phyloP scores from a whole-genome alignment of 2,329 filamentous ascomycete species.

The Exophiala xenobiotica region DNA sequence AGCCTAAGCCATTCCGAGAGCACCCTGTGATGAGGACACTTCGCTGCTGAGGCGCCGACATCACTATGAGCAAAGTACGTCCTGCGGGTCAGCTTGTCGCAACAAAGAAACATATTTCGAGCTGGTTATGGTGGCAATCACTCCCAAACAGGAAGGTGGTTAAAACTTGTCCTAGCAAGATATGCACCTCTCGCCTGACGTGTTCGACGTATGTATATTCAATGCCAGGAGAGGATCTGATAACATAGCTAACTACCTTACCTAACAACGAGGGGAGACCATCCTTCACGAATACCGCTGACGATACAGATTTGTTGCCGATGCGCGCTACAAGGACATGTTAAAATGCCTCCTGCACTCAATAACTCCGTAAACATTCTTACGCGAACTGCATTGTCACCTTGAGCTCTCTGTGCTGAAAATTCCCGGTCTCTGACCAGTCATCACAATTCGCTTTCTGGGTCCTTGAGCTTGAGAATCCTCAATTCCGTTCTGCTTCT shows the following conservation, averaged over 20 bases:
- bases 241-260: too few species aligned
- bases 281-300: too few species aligned
- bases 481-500: slow-evolving; percentile 21
- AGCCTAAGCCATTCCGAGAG: slow-evolving; percentile 37
- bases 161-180: background rate
- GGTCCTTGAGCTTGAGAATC: slow-evolving; percentile 19
- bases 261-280: too few species aligned
- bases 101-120: background rate
- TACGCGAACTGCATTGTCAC: slow-evolving; percentile 2
- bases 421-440: slow-evolving; percentile 26
- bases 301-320: too few species aligned
- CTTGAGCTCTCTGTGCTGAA: slow-evolving; percentile 31
- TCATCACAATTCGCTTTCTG: slow-evolving; percentile 29
- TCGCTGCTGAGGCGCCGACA: background rate
- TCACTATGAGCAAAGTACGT: background rate
- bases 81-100: background rate
- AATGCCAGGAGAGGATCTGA: too few species aligned
- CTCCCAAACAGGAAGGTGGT: background rate
- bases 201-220: too few species aligned
- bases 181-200: too few species aligned
- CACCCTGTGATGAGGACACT: slow-evolving; percentile 25
- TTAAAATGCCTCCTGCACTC: too few species aligned
- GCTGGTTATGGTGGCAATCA: background rate
- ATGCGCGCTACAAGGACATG: too few species aligned
- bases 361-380: too few species aligned